Evolutionary conservation across 179 eudicot species (phyloP), one percentile per base, ranked within the genome.

Genomic region (Silene noctiflora): DNA sequence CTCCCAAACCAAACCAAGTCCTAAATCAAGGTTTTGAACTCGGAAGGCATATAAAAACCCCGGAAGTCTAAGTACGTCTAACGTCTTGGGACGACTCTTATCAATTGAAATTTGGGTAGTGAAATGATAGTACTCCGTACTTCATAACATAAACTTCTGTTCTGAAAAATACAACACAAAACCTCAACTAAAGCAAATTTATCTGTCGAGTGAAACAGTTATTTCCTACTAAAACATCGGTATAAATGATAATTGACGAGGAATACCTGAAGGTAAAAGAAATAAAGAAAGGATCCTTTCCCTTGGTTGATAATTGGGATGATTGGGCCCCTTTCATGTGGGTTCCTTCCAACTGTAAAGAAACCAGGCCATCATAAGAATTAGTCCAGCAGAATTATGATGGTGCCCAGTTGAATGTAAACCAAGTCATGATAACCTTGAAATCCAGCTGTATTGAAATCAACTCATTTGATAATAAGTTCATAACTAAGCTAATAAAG

Each of bases 261-360:
- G 24, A 33, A 35, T 76, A 69, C 17, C 27, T 35, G 55, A 25
- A 68, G 46, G 59, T 22, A 22, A 35, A 22, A 55, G 61, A 44
- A 67, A 67, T 59, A 29, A n/a, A 67, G 27, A 72, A 63, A 60
- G 69, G 74, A 71, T 75, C 69, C 29, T 71, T 69, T 51, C 73
- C 55, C 68, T 69, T 62, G 35, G 55, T 62, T 51, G 39, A 33
- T 33, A 42, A 60, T 76, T 64, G 42, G 5, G 59, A 46, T 22
- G 62, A 53, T 62, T 29, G 75, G 84, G 78, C 3, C 72, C 78
- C 75, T 22, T 74, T 58, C 24, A 19, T n/a, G 84, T 77, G 78
- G 84, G 84, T 69, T 77, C 84, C 75, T 81, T 66, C 76, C 84
- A 81, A 81, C 84, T 81, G 84, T 81, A 78, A 81, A 81, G 84